Evolutionary conservation across 495 filamentous ascomycete species (phyloP).

Genomic region (Friedmanniomyces simplex): DNA sequence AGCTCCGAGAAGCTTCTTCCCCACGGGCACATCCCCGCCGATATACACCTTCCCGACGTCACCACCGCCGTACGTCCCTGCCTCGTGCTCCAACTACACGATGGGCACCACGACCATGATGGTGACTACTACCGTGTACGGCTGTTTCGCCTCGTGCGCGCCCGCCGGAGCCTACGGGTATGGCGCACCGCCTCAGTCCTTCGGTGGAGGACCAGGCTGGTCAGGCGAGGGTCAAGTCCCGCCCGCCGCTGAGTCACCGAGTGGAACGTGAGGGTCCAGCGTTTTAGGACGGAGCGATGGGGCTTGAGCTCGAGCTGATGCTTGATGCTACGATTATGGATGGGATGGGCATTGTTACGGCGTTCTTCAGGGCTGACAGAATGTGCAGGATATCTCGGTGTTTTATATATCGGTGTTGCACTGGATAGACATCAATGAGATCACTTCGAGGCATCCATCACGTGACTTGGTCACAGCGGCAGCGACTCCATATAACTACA

Average conservation of each 20-base stretch:
- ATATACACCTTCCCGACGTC: not conserved
- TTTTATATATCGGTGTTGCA: not conserved
- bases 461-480: not conserved
- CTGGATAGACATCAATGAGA: not conserved
- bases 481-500: too few relatives aligned
- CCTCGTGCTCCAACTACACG: not conserved
- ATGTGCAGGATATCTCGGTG: not conserved
- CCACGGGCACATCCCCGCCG: not conserved
- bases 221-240: not conserved
- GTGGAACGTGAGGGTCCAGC: not conserved
- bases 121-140: not conserved
- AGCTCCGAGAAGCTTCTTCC: not conserved
- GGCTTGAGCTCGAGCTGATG: not conserved
- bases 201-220: not conserved
- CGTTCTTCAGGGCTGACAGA: not conserved
- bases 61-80: not conserved
- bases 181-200: not conserved
- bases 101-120: conserved; percentile 9
- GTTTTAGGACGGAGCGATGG: not conserved
- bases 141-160: conserved; percentile 4
- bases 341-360: not conserved
- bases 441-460: not conserved
- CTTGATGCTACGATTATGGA: not conserved
- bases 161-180: not conserved
- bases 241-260: not conserved